Evolutionary conservation across 805 yeast species (phyloP), one percentile per base, ranked within the genome.

Genomic region (Kodamaea jinghongensis): DNA sequence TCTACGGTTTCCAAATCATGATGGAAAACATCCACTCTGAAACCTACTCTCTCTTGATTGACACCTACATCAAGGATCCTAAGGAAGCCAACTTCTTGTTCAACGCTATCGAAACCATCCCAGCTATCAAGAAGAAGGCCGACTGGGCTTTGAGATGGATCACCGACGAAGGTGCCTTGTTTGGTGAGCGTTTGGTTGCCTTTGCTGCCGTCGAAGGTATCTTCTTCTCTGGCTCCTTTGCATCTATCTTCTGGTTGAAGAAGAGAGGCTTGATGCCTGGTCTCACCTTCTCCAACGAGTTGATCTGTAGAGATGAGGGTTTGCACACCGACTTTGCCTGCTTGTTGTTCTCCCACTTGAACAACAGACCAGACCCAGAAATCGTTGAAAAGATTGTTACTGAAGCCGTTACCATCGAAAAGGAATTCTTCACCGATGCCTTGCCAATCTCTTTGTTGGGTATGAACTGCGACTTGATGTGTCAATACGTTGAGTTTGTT

Each of bases 231-330:
- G 99, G 99, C 49, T 93, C 98, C 2, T 91, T 91, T 63, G 99
- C 99, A 36, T 89, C 98, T 39, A 89, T 91, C 62, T 91, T 91
- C 75, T 91, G 99, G 99, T 81, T 91, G 61, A 91, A 93, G 81
- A 91, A 91, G 81, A 85, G 96, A 68, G 99, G 99, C 63, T 75
- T 91, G 61, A 91, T 91, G 99, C 98, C 99, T 27, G 99, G 99
- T 61, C 76, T 91, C 57, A 91, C 98, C 31, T 93, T 91, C 78
- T 90, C 98, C 41, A 91, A 91, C 70, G 99, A 91, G 71, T 80
- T 91, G 63, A 91, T 91, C 57, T 89, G 96, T 62, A 88, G 99
- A 71, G 99, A 91, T 67, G 99, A 91, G 75, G 99, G 99, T 65
- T 75, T 93, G 69, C 99, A 91, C 71, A 91, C 99, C 39, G 99